These are phyloP conservation scores for Fusarium algeriense DNA, from an alignment of 2,329 filamentous ascomycete genomes.

Conservation along the genomic window DNA sequence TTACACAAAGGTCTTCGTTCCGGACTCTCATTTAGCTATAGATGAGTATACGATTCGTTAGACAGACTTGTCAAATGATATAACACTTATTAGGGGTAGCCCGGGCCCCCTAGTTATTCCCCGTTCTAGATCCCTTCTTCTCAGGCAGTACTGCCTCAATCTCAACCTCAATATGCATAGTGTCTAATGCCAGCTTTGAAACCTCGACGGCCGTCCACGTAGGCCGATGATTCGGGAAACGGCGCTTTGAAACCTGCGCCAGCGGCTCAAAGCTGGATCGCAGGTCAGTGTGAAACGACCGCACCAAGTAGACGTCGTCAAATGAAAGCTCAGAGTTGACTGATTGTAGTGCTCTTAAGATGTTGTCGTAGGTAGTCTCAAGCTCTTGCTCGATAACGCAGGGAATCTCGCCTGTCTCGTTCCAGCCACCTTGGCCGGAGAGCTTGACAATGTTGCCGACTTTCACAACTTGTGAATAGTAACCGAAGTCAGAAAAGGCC, in stretches of 20 bases:
- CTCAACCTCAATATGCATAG: neutral
- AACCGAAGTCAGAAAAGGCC: neutral
- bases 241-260: neutral
- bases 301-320: neutral
- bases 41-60: slow-evolving; percentile 4
- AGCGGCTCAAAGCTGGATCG: neutral
- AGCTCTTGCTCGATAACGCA: neutral
- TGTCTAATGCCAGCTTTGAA: neutral
- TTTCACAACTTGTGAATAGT: neutral
- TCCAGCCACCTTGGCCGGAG: neutral
- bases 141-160: neutral
- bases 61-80: neutral
- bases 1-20: neutral
- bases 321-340: neutral
- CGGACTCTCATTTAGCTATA: neutral
- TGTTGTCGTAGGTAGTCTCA: neutral
- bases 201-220: neutral
- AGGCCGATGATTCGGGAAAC: neutral
- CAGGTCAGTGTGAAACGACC: neutral
- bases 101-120: neutral
- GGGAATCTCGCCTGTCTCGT: neutral
- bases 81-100: neutral
- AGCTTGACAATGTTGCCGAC: neutral
- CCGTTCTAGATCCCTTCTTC: neutral
- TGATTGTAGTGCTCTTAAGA: neutral